Percentiles rank a stretch among this genome's conserved stretches.
Evolutionary conservation across 73 alveolate species (phyloP).

Genomic region (Uronychia binucleata): DNA sequence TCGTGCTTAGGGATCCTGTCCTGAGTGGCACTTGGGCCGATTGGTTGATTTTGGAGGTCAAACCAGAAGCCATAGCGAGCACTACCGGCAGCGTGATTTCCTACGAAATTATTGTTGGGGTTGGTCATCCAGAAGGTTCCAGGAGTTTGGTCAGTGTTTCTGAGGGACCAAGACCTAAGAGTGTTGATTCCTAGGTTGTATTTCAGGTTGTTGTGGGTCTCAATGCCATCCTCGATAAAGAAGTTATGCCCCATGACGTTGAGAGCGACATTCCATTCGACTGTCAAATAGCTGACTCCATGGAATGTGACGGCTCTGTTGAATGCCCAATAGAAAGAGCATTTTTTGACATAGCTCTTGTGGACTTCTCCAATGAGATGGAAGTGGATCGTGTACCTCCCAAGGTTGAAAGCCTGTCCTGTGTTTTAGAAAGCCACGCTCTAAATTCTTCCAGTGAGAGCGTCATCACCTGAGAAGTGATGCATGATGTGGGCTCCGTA

Average conservation of each 20-base stretch:
- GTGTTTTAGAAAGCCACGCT: constrained; percentile 66
- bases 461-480: constrained; percentile 59
- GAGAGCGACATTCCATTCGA: constrained; percentile 70
- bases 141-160: constrained; percentile 74
- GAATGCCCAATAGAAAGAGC: constrained; percentile 75
- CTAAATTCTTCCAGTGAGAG: constrained; percentile 63
- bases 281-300: constrained; percentile 62
- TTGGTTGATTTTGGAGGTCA: constrained; percentile 61
- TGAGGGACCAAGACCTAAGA: constrained; percentile 55
- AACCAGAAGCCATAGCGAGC: constrained; percentile 86
- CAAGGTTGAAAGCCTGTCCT: constrained; percentile 74
- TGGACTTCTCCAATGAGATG: constrained; percentile 76
- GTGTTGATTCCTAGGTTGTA: constrained; percentile 64
- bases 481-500: constrained; percentile 78
- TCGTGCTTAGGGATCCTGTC: constrained; percentile 73
- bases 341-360: constrained; percentile 69
- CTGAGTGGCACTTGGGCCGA: constrained; percentile 71
- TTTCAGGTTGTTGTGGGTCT: constrained; percentile 57
- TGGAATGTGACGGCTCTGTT: constrained; percentile 82
- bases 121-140: constrained; percentile 79
- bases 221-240: constrained; percentile 83
- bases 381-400: constrained; percentile 85
- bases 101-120: constrained; percentile 69
- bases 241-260: constrained; percentile 78
- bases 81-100: constrained; percentile 83